Evolutionary conservation across 2,329 filamentous ascomycete species (phyloP), one percentile per base, ranked within the genome.

Genomic region (Fusarium concolor): DNA sequence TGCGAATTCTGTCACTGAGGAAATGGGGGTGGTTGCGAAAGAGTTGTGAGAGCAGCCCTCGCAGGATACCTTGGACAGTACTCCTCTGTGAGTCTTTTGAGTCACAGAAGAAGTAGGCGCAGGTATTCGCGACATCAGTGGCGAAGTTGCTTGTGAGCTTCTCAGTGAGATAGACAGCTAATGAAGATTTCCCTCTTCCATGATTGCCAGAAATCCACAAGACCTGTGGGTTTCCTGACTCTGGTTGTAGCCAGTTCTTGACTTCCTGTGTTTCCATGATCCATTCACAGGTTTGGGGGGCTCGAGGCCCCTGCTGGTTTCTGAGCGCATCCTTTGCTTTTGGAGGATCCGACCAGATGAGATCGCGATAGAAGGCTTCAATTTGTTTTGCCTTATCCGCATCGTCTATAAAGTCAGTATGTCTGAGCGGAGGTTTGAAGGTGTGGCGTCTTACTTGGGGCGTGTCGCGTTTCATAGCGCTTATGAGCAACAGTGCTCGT

Each of bases 1-100:
- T 54, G 38, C 61, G 54, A n/a, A 65, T 65, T 29, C 62, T 65
- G 37, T 65, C 61, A 39, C 61, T 65, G 24, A 65, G 55, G 20
- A 65, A 29, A 35, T 65, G 54, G 5, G 61, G 42, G 12, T 65
- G 59, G 10, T 64, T 64, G 28, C 65, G 62, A n/a, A 65, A 61
- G 9, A 65, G 42, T n/a, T 65, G 62, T 8, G 55, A 61, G 22
- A 65, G 61, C 10, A 65, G 11, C 6, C 54, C 62, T 50, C 55
- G 62, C n/a, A 65, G 31, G 10, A 65, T 45, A 11, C 61, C 61
- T 14, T 65, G 54, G 3, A 55, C 55, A n/a, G 54, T 55, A n/a
- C 61, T 65, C n/a, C 61, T 65, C 22, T 45, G 18, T 17, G 45
- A 41, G 11, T 65, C 61, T 28, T n/a, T 65, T 8, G 55, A 17